Evolutionary conservation across 352 stramenopile genomes (phyloP), one percentile per base, ranked within the genome.

Genomic region (Pythium rhizo-oryzae): DNA sequence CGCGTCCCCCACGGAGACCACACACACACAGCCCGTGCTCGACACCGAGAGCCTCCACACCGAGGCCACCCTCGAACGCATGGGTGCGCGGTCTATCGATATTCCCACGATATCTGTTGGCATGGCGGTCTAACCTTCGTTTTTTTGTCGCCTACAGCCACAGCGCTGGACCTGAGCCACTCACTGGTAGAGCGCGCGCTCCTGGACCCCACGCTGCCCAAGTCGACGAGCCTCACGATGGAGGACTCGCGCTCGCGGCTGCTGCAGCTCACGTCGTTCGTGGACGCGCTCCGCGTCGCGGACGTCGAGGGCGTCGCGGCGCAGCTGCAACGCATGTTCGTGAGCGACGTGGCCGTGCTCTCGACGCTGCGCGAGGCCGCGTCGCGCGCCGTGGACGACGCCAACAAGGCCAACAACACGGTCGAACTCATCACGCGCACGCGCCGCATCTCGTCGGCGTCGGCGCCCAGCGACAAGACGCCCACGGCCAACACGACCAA

Each of bases 171-270:
- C 30, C 70, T 91, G 62, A 81, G 79, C 28, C 78, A 88, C 35
- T 82, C 88, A 69, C 63, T 92, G 21, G 60, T 90, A 15, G 74
- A 87, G 35, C 79, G 75, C 28, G 80, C 80, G 47, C 66, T 92
- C 30, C 63, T 85, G 16, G 74, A 80, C 53, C 69, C 74, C 19
- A 78, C 82, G 33, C 71, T 89, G n/a, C 74, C 76, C 53, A 81
- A 80, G 44, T 79, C 76, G 37, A 89, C 81, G 16, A 83, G 74
- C 23, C 75, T 80, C 23, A 76, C 79, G 56, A 81, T 92, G 55
- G 70, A 77, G 41, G 77, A 78, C 28, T 77, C 87, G 65, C 73
- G 71, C 11, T 61, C 69, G 23, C 74, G 75, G 21, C 71, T 92
- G 25, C 59, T 80, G 50, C 72, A 73, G 28, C 69, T 76, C 24